These are phyloP conservation scores for Hyparrhenia diplandra DNA, from an alignment of 176 grass and related monocot species.

Conservation along the genomic window DNA sequence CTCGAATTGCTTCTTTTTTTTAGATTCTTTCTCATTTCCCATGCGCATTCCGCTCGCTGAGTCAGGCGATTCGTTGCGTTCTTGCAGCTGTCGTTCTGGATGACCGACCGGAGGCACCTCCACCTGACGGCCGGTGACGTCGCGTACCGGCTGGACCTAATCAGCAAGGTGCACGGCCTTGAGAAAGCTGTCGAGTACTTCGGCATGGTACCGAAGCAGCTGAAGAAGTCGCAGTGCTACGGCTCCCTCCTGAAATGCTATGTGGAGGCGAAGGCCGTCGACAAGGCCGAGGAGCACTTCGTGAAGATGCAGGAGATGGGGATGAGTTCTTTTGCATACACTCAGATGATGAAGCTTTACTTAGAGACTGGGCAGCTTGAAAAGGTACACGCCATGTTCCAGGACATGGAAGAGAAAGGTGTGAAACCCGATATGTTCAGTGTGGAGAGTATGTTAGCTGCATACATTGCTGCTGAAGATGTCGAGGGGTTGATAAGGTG, in stretches of 20 bases:
- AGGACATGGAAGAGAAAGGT: conserved; percentile 34
- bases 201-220: conserved; percentile 22
- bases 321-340: conserved; percentile 27
- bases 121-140: conserved; percentile 40
- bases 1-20: not conserved
- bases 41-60: not conserved
- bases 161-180: conserved; percentile 48
- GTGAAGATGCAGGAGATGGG: conserved; percentile 32
- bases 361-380: conserved; percentile 20
- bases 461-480: conserved; percentile 28
- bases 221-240: conserved; percentile 45
- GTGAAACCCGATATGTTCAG: conserved; percentile 38
- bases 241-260: conserved; percentile 63
- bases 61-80: not conserved
- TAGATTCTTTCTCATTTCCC: not conserved
- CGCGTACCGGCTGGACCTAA: conserved; percentile 46
- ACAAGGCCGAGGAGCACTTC: conserved; percentile 52
- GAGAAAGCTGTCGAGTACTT: conserved; percentile 54
- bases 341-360: conserved; percentile 53
- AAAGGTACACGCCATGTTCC: conserved; percentile 30
- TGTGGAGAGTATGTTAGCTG: conserved; percentile 14
- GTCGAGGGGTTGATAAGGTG: conserved; percentile 29
- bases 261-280: conserved; percentile 24
- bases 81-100: conserved; percentile 59
- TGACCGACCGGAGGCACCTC: conserved; percentile 50